Conservation (phyloP, 352 stramenopile genomes). For the Globisporangium canariense region DNA sequence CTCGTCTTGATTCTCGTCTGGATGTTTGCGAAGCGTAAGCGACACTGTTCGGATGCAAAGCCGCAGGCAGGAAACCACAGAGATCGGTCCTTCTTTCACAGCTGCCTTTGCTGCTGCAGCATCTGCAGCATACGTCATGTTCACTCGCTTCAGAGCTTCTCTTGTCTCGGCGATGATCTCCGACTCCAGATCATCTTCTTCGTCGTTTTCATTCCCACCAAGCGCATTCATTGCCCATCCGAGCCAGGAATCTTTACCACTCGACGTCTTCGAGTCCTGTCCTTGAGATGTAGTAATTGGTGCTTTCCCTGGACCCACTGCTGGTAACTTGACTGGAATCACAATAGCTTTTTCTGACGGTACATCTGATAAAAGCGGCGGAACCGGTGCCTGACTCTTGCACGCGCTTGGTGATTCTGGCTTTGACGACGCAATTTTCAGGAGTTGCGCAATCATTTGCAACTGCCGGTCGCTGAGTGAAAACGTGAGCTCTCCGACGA, state of each 20-base stretch:
- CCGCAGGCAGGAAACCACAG: constrained; percentile 41
- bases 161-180: constrained; percentile 71
- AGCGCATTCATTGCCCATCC: constrained; percentile 69
- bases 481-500: constrained; percentile 66
- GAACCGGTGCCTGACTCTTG: neutral
- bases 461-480: constrained; percentile 82
- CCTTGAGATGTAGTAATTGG: neutral
- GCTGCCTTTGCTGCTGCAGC: constrained; percentile 12
- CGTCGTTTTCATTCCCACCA: constrained; percentile 39
- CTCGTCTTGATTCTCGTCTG: constrained; percentile 18
- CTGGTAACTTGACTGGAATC: neutral
- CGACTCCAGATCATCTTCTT: constrained; percentile 64
- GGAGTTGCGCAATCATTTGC: constrained; percentile 72
- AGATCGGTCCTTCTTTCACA: constrained; percentile 16
- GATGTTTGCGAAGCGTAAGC: constrained; percentile 66
- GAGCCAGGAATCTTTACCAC: constrained; percentile 44
- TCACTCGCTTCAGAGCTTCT: constrained; percentile 35
- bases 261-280: neutral
- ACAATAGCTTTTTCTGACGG: neutral
- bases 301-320: neutral
- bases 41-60: constrained; percentile 53
- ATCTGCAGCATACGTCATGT: constrained; percentile 13
- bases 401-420: constrained; percentile 18
- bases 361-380: neutral
- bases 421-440: constrained; percentile 36